Evolutionary conservation across 2,329 filamentous ascomycete species (phyloP).

Genomic region (Aspergillus quadrilineatus): DNA sequence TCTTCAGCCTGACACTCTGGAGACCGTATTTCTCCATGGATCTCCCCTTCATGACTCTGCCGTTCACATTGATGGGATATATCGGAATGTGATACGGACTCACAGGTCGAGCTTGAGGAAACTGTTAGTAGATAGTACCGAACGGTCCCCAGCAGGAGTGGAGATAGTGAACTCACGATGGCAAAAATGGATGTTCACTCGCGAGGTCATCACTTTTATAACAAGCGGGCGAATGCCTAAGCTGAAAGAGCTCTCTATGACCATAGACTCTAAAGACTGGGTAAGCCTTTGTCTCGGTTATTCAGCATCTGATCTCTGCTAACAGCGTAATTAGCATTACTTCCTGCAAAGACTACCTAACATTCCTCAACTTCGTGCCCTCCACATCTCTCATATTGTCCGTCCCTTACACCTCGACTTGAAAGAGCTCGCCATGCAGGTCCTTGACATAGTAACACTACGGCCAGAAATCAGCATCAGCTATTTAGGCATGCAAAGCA

Average conservation of each 20-base stretch:
- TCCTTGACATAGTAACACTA: slow-evolving; percentile 74
- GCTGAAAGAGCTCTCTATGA: slow-evolving; percentile 69
- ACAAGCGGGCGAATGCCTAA: slow-evolving; percentile 73
- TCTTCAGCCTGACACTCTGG: slow-evolving; percentile 74
- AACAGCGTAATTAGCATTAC: slow-evolving; percentile 58
- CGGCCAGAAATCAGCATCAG: slow-evolving; percentile 73
- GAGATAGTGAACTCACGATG: slow-evolving; percentile 51
- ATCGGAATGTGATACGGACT: slow-evolving; percentile 66
- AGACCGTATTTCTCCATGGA: slow-evolving; percentile 76
- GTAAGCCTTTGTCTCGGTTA: slow-evolving; percentile 48
- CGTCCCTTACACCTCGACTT: slow-evolving; percentile 63
- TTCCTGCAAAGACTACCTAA: slow-evolving; percentile 74
- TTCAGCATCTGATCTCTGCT: slow-evolving; percentile 8
- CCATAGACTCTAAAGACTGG: slow-evolving; percentile 75
- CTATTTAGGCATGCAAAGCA: slow-evolving; percentile 72
- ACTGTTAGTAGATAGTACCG: slow-evolving; percentile 70
- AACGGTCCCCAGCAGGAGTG: slow-evolving; percentile 47
- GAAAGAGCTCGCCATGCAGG: slow-evolving; percentile 70
- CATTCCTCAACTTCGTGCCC: slow-evolving; percentile 66
- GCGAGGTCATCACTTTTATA: slow-evolving; percentile 69
- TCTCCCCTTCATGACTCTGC: slow-evolving; percentile 53
- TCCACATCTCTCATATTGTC: slow-evolving; percentile 68
- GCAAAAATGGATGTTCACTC: slow-evolving; percentile 68
- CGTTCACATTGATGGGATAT: slow-evolving; percentile 69
- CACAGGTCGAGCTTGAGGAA: slow-evolving; percentile 71